These are phyloP conservation scores for Wickerhamomyces alni DNA, from an alignment of 805 yeast genomes.

Conservation along the genomic window DNA sequence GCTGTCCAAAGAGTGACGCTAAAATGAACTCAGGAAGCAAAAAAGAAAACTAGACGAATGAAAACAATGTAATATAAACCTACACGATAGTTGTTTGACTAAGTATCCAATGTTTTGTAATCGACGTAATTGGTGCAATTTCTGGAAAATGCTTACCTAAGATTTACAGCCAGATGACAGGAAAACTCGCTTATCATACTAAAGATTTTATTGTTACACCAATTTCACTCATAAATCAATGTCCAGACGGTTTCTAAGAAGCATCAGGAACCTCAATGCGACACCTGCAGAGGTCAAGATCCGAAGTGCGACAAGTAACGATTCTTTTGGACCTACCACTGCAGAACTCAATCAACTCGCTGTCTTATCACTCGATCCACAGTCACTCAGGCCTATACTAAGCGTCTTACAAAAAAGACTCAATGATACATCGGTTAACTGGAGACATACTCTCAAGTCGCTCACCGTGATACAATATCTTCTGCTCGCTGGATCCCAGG, in stretches of 20 bases:
- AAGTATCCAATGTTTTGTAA: too few relatives aligned
- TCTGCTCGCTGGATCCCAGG: constrained; percentile 47
- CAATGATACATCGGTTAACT: constrained; percentile 24
- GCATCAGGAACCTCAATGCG: constrained; percentile 25
- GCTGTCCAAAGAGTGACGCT: constrained; percentile 2
- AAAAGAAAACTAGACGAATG: too few relatives aligned
- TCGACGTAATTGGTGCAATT: too few relatives aligned
- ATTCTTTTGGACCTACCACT: constrained; percentile 51
- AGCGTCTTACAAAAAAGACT: constrained; percentile 37
- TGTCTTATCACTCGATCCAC: constrained; percentile 34
- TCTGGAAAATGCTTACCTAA: too few relatives aligned
- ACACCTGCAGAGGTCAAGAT: constrained; percentile 29
- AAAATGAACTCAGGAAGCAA: too few relatives aligned
- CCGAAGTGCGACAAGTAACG: constrained; percentile 44
- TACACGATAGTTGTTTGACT: too few relatives aligned
- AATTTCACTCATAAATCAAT: too few relatives aligned
- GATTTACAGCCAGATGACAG: too few relatives aligned
- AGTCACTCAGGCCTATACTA: constrained; percentile 33
- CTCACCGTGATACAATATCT: constrained; percentile 46
- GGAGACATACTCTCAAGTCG: constrained; percentile 41
- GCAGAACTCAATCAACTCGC: constrained; percentile 48
- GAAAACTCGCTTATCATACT: too few relatives aligned
- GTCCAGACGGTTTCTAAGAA: constrained; percentile 25
- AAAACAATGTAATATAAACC: not conserved
- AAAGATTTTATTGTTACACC: too few relatives aligned